Evolutionary conservation across 345 rosid species (phyloP).

Genomic region (Gossypioides kirkii): DNA sequence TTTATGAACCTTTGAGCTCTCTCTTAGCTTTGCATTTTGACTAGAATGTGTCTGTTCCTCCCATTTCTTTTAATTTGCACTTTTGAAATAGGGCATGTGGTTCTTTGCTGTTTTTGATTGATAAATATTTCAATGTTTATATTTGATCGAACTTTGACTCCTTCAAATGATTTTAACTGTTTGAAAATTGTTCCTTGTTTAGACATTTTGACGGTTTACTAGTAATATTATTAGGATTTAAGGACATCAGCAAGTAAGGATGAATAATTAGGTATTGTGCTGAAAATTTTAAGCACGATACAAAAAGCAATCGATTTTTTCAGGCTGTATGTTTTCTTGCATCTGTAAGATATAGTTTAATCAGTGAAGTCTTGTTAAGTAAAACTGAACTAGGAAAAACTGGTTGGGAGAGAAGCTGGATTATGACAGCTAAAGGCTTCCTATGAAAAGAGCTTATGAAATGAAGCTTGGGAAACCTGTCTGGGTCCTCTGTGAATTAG

Average conservation of each 20-base stretch:
- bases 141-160: background rate
- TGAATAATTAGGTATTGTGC: background rate
- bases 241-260: background rate
- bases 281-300: background rate
- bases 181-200: background rate
- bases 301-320: background rate
- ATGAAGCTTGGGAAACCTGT: background rate
- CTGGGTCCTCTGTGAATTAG: background rate
- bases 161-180: background rate
- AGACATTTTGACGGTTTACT: background rate
- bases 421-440: background rate
- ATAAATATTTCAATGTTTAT: background rate
- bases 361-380: background rate
- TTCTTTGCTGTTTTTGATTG: background rate
- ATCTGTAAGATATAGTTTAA: background rate
- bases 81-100: background rate
- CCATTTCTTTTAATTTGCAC: background rate
- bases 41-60: background rate
- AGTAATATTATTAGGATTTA: background rate
- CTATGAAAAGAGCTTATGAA: background rate
- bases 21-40: background rate
- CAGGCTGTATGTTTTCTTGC: background rate
- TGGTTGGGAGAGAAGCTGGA: background rate
- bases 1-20: background rate
- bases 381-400: background rate